A percentile compares a stretch with the other conserved stretches of the same genome.
Conservation (phyloP, 164 flowering plant species). For the Platanus orientalis region DNA sequence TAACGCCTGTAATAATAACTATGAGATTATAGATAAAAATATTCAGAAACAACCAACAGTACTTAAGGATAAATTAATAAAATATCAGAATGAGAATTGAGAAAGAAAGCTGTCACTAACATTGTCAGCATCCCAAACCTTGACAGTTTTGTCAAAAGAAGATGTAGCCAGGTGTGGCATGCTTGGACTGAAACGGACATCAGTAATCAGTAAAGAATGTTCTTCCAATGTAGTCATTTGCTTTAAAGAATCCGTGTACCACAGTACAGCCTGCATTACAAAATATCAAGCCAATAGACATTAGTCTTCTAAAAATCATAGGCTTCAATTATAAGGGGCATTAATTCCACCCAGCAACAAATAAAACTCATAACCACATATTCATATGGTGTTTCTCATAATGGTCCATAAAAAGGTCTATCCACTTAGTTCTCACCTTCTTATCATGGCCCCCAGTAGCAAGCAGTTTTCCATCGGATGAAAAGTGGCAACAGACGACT, state of each 20-base stretch:
- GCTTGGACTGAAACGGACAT: slow-evolving; percentile 80
- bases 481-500: slow-evolving; percentile 88
- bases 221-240: slow-evolving; percentile 63
- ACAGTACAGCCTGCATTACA: slow-evolving; percentile 57
- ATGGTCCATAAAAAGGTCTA: too few relatives aligned
- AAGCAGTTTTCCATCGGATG: slow-evolving; percentile 93
- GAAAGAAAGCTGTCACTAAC: slow-evolving; percentile 32
- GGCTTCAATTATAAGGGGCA: background rate
- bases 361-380: too few relatives aligned
- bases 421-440: slow-evolving; percentile 28
- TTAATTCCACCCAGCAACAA: too few relatives aligned
- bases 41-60: background rate
- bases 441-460: slow-evolving; percentile 97
- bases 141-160: slow-evolving; percentile 72
- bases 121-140: slow-evolving; percentile 86
- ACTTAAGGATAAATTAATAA: background rate
- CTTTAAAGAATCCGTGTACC: slow-evolving; percentile 58
- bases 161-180: slow-evolving; percentile 77
- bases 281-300: slow-evolving; percentile 9
- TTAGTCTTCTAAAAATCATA: slow-evolving; percentile 3
- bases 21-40: background rate
- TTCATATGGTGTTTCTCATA: too few relatives aligned
- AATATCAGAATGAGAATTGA: background rate
- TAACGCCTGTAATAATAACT: background rate
- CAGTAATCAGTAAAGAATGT: slow-evolving; percentile 60